Evolutionary conservation across 2,329 filamentous ascomycete species (phyloP), one percentile per base, ranked within the genome.

Genomic region (Aureobasidium sp.): DNA sequence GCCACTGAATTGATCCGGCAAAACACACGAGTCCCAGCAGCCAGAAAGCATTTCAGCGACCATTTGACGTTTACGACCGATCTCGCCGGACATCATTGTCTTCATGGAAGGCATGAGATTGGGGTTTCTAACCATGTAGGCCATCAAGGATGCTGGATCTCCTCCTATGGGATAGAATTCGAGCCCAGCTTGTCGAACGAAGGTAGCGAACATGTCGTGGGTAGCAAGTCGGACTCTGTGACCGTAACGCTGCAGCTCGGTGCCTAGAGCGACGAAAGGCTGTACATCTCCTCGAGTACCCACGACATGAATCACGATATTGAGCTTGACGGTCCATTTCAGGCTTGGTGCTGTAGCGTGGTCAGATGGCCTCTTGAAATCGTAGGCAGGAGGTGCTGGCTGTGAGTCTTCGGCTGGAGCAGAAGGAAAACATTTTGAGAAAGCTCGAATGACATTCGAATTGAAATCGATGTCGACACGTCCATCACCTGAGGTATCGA

Each of bases 71-170:
- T 90, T 81, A 72, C 86, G 88, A 45, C 83, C 86, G 54, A 96
- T 84, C 70, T 94, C 90, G 8, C 90, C 90, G 65, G 82, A 88
- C 63, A 85, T 86, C 53, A 95, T 74, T 1, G 88, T 86, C 53
- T 92, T 87, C 62, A 93, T 84, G 0, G 88, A 88, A 1, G 91
- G 91, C 86, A 95, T 90, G 36, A 96, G 77, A 0, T 90, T 89
- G 0, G 91, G 90, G 67, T 94, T 89, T 73, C 92, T 92, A 49
- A 94, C 90, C 90, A 95, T 95, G 68, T 93, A 95, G 3, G 90
- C 89, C 78, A 81, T 81, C 42, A 81, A 72, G 63, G 77, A 74
- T 13, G 77, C 72, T 14, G 78, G 78, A 64, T 81, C 78, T 4
- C 78, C 78, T 21, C 78, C 77, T 62, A 81, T 80, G 63, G 73